Evolutionary conservation across 1,284 basidiomycete species (phyloP), one percentile per base, ranked within the genome.

Genomic region (Sanghuangporus baumii): DNA sequence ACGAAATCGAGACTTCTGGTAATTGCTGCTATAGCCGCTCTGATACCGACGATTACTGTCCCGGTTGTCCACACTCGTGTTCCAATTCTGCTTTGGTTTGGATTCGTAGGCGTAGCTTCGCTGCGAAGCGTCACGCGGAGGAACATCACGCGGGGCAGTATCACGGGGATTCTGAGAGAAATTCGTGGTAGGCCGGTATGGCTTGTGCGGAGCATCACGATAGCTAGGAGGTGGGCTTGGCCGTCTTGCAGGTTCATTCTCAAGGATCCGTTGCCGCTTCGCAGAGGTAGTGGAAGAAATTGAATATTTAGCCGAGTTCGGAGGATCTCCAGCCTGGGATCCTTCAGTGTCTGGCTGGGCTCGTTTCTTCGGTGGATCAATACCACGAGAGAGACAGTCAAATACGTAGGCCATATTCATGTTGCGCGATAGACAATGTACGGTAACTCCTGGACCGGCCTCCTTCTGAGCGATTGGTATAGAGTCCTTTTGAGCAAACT

Each of bases 401-500:
- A 59, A 60, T 26, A 55, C 48, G 51, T n/a, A 23, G 54, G 52
- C 41, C 62, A 59, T 59, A 50, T 59, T 63, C 57, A 56, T 55
- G 51, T 59, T 63, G 36, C 58, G 57, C 18, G 62, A 59, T n/a
- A 59, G 34, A 26, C 52, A 54, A 40, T 63, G 57, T 4, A 60
- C 62, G 38, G 57, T 63, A 12, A 60, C 62, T 3, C 62, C 62
- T n/a, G 41, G 51, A 34, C 43, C 43, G 11, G 51, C 57, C 43
- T 16, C 43, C 20, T 38, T 48, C 57, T 63, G 57, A 18, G 62
- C 62, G 38, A 34, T 36, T n/a, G 57, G 14, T 9, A 63, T 51
- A 14, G 52, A 59, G 3, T 63, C 62, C 50, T 60, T 63, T 50
- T 50, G 20, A 7, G 57, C 62, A 48, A 63, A 63, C 52, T 63